Conservation (phyloP, 148 eudicot species). For the Nepenthes mirabilis region DNA sequence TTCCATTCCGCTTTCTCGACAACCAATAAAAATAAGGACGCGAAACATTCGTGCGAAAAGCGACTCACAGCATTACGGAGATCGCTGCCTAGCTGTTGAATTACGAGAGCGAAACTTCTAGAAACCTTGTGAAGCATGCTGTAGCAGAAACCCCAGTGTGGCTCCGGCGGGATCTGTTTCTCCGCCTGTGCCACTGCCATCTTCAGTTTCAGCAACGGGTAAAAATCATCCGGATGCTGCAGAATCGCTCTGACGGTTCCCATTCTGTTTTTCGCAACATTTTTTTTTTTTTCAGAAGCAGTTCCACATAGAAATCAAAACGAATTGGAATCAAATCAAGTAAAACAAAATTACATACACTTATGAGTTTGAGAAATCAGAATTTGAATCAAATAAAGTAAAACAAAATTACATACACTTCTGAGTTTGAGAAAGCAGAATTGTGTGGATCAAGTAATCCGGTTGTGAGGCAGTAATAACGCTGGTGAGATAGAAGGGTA, state of each 20-base stretch:
- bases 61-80: slow-evolving; percentile 78
- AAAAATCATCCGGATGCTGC: slow-evolving; percentile 82
- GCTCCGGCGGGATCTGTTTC: slow-evolving; percentile 79
- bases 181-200: slow-evolving; percentile 59
- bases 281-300: neutral
- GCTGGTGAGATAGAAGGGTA: neutral
- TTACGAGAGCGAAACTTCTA: slow-evolving; percentile 79
- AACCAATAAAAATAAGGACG: neutral
- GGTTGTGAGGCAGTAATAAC: no score
- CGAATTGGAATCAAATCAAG: neutral
- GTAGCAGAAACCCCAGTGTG: slow-evolving; percentile 91
- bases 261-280: slow-evolving; percentile 17
- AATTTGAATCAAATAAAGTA: no score
- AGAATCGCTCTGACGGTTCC: slow-evolving; percentile 53
- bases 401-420: no score
- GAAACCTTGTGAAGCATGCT: slow-evolving; percentile 91
- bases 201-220: slow-evolving; percentile 76
- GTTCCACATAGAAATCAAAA: neutral
- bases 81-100: slow-evolving; percentile 74
- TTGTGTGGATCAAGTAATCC: no score
- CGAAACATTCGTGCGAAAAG: neutral
- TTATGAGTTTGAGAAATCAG: no score
- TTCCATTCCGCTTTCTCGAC: neutral
- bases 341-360: neutral
- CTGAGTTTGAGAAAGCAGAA: no score